Percentiles rank a stretch among this genome's conserved stretches.
phyloP scores from a whole-genome alignment of 768 basidiomycete species.

The Amanita thiersii region DNA sequence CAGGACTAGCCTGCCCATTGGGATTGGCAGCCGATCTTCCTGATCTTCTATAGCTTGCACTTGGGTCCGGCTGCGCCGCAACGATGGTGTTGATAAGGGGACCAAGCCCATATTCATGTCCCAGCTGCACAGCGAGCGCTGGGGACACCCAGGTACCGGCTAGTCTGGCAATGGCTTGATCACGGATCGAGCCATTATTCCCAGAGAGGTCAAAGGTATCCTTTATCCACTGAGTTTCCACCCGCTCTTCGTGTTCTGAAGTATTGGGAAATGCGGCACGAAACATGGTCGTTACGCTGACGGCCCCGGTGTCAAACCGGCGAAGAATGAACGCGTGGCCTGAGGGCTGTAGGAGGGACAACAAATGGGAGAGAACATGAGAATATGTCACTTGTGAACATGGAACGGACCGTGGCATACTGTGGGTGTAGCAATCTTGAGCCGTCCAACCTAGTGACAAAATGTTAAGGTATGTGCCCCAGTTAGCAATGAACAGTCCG shows the following conservation, averaged over 20 bases:
- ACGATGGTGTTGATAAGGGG: conserved; percentile 59
- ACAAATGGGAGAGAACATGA: conserved; percentile 13
- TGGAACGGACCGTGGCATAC: conserved; percentile 33
- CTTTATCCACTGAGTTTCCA: conserved; percentile 79
- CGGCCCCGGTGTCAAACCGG: conserved; percentile 86
- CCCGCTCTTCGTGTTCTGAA: conserved; percentile 65
- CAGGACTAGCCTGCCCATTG: conserved; percentile 18
- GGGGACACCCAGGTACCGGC: conserved; percentile 85
- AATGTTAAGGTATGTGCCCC: conserved; percentile 4
- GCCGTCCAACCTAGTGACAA: conserved; percentile 64
- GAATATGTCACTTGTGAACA: neutral
- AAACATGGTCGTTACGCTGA: conserved; percentile 94
- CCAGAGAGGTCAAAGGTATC: conserved; percentile 66
- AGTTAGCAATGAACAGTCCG: neutral
- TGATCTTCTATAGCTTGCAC: conserved; percentile 70
- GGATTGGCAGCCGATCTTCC: conserved; percentile 27
- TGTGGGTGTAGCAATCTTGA: conserved; percentile 79
- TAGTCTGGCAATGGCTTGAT: conserved; percentile 57
- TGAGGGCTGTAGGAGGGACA: conserved; percentile 37
- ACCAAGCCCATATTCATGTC: conserved; percentile 55
- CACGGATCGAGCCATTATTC: conserved; percentile 66
- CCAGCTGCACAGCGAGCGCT: conserved; percentile 57
- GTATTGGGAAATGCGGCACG: conserved; percentile 88
- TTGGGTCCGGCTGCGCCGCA: conserved; percentile 70
- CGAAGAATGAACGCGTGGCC: conserved; percentile 93